These are phyloP conservation scores for Septoria linicola DNA, from an alignment of 2,329 filamentous ascomycete species.

Conservation along the genomic window DNA sequence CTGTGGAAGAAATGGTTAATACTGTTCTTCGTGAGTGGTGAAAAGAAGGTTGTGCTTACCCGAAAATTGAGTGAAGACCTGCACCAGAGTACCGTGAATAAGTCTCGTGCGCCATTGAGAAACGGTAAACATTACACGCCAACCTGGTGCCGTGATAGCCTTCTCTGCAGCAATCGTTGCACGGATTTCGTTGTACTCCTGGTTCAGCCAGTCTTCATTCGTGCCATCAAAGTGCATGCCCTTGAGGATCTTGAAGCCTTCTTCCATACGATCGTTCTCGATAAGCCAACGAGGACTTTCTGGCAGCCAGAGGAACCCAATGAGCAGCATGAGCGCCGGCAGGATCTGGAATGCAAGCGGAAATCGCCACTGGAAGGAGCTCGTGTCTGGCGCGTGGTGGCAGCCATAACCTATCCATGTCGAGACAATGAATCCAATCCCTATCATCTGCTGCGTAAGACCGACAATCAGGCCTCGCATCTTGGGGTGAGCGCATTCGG, in stretches of 20 bases:
- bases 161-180: slow-evolving; percentile 62
- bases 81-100: slow-evolving; percentile 60
- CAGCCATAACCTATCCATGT: slow-evolving; percentile 54
- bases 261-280: slow-evolving; percentile 31
- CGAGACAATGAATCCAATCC: slow-evolving; percentile 57
- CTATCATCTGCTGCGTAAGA: slow-evolving; percentile 58
- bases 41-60: no score
- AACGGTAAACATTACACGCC: slow-evolving; percentile 58
- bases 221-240: slow-evolving; percentile 56
- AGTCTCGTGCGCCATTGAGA: slow-evolving; percentile 62
- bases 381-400: slow-evolving; percentile 41
- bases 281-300: slow-evolving; percentile 24
- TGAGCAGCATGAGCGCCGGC: slow-evolving; percentile 45
- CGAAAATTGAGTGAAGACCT: slow-evolving; percentile 66
- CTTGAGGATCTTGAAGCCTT: slow-evolving; percentile 31
- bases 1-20: no score
- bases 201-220: slow-evolving; percentile 58
- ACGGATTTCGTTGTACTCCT: slow-evolving; percentile 61
- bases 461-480: slow-evolving; percentile 60
- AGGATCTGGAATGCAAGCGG: slow-evolving; percentile 50
- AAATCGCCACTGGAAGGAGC: slow-evolving; percentile 40
- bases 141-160: slow-evolving; percentile 54
- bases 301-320: slow-evolving; percentile 36
- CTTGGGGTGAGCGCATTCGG: slow-evolving; percentile 59
- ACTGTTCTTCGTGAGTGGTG: no score